Conservation (phyloP, 1,284 basidiomycete genomes). For the Puccinia polysora region DNA sequence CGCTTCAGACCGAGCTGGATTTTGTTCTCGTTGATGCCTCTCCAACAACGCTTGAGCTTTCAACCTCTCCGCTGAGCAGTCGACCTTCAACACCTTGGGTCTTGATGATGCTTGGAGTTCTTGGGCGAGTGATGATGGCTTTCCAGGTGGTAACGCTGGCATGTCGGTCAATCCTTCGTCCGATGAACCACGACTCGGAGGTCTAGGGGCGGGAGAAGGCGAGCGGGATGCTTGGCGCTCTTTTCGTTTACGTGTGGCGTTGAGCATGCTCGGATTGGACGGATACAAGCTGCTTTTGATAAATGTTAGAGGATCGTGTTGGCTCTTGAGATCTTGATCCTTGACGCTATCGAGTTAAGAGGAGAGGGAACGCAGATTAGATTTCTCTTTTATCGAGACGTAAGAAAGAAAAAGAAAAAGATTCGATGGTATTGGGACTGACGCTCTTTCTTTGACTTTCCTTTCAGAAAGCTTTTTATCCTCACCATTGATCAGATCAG, state of each 20-base stretch:
- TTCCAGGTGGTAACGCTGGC: slow-evolving; percentile 17
- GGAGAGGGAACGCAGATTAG: background rate
- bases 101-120: too few relatives aligned
- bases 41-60: slow-evolving; percentile 32
- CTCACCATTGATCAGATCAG: slow-evolving; percentile 34
- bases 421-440: background rate
- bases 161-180: slow-evolving; percentile 9
- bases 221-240: slow-evolving; percentile 39
- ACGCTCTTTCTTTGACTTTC: slow-evolving; percentile 25
- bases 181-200: background rate
- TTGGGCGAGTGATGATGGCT: background rate
- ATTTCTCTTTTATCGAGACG: background rate
- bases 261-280: slow-evolving; percentile 1
- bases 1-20: background rate
- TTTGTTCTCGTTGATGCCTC: slow-evolving; percentile 4
- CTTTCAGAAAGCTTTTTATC: slow-evolving; percentile 30
- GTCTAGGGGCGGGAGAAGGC: slow-evolving; percentile 15
- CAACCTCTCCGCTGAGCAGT: slow-evolving; percentile 18
- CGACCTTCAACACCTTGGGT: slow-evolving; percentile 20
- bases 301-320: slow-evolving; percentile 19
- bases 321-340: slow-evolving; percentile 26
- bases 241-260: slow-evolving; percentile 15
- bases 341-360: slow-evolving; percentile 5
- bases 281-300: slow-evolving; percentile 23
- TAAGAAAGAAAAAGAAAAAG: background rate